These are phyloP conservation scores for Endotrypanum monterogeii DNA, from an alignment of 208 protist genomes.

Conservation along the genomic window DNA sequence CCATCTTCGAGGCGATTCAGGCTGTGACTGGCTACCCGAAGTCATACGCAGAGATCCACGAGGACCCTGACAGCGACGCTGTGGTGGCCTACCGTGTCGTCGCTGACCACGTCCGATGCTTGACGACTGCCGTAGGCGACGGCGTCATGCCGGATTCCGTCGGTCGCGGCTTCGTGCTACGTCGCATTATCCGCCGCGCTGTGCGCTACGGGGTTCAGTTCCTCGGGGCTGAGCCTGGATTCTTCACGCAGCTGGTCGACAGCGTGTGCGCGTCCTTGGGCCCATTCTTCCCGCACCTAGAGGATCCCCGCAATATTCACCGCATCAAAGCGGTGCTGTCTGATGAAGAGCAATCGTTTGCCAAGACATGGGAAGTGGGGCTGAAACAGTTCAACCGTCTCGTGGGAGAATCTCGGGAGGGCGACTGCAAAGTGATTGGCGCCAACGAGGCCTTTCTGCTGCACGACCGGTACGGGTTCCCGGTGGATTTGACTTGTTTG, in stretches of 20 bases:
- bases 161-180: conserved; percentile 97
- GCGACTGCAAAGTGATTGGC: conserved; percentile 69
- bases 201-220: conserved; percentile 97
- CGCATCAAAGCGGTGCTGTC: conserved; percentile 90
- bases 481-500: conserved; percentile 97
- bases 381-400: conserved; percentile 93
- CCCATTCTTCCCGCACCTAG: conserved; percentile 95
- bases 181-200: conserved; percentile 97
- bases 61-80: conserved; percentile 84
- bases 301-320: conserved; percentile 71
- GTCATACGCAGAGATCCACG: conserved; percentile 86
- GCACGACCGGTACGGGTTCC: conserved; percentile 98
- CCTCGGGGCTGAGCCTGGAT: conserved; percentile 91
- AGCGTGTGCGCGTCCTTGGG: conserved; percentile 91
- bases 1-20: conserved; percentile 97
- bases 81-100: conserved; percentile 98
- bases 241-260: conserved; percentile 94
- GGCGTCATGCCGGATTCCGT: conserved; percentile 95
- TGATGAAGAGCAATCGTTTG: conserved; percentile 97
- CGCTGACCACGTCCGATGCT: conserved; percentile 99
- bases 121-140: conserved; percentile 97
- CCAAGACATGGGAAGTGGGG: conserved; percentile 95
- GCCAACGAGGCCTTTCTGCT: conserved; percentile 93
- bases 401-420: conserved; percentile 65
- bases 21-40: conserved; percentile 85